phyloP scores from a whole-genome alignment of 78 protist genomes.

The Monosiga brevicollis region DNA sequence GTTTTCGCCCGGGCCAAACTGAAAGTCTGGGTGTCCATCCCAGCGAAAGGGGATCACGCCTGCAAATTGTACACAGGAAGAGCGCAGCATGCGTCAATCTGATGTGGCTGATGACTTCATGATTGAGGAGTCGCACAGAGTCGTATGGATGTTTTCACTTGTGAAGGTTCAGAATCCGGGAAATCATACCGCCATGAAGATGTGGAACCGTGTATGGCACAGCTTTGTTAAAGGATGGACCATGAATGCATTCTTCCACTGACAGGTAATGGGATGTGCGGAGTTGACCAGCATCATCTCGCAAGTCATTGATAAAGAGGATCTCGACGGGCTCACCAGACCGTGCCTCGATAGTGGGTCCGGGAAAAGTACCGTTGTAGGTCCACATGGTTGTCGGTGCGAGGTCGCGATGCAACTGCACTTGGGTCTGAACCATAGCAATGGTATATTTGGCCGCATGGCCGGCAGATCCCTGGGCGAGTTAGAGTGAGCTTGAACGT shows the following conservation, averaged over 20 bases:
- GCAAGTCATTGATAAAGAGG: background rate
- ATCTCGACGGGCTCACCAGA: background rate
- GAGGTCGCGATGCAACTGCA: background rate
- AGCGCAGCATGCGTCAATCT: background rate
- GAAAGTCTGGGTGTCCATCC: background rate
- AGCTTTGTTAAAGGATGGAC: background rate
- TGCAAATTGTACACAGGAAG: too few species aligned
- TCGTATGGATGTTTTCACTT: background rate
- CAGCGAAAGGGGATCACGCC: background rate
- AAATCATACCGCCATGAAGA: background rate
- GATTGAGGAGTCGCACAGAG: background rate
- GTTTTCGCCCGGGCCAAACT: background rate
- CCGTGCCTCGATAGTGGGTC: background rate
- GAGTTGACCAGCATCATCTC: background rate
- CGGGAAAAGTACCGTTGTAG: background rate
- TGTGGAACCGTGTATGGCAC: background rate
- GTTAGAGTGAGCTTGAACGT: too few species aligned
- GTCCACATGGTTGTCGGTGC: background rate
- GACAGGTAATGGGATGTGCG: background rate
- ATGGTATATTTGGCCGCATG: background rate
- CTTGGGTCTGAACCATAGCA: background rate
- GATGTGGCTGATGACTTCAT: background rate
- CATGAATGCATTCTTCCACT: background rate
- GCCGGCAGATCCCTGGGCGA: background rate
- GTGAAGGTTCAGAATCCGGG: background rate